phyloP scores from a whole-genome alignment of 495 filamentous ascomycete species.

The Tuber umbilicatum region DNA sequence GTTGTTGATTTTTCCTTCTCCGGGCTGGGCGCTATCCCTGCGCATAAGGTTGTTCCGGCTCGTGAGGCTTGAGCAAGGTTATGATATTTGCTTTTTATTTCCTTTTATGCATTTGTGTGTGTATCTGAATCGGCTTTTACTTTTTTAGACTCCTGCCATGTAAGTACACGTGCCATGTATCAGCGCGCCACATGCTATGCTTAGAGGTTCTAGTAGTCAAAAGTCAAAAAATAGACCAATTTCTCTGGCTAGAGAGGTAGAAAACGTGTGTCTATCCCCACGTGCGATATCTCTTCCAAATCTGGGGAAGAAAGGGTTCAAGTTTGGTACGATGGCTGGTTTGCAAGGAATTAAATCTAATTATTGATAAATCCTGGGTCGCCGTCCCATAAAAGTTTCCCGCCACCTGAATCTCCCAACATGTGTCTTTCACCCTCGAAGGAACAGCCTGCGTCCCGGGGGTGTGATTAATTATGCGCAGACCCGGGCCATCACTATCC shows the following conservation, averaged over 20 bases:
- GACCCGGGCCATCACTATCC: neutral
- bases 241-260: neutral
- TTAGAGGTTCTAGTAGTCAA: neutral
- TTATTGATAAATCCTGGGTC: neutral
- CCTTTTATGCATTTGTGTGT: neutral
- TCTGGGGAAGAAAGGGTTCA: neutral
- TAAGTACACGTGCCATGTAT: neutral
- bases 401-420: neutral
- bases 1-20: neutral
- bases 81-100: neutral
- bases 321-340: neutral
- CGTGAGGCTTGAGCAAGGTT: neutral
- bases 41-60: neutral
- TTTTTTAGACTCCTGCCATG: neutral
- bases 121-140: neutral
- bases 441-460: neutral
- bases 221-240: neutral
- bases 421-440: neutral
- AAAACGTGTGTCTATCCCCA: neutral
- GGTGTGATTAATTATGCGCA: neutral
- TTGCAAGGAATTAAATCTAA: neutral
- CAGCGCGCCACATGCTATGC: neutral
- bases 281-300: neutral
- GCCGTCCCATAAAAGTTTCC: neutral
- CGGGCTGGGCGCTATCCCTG: neutral